phyloP scores from a whole-genome alignment of 2,329 filamentous ascomycete species.

The Macrophomina pseudophaseolina region DNA sequence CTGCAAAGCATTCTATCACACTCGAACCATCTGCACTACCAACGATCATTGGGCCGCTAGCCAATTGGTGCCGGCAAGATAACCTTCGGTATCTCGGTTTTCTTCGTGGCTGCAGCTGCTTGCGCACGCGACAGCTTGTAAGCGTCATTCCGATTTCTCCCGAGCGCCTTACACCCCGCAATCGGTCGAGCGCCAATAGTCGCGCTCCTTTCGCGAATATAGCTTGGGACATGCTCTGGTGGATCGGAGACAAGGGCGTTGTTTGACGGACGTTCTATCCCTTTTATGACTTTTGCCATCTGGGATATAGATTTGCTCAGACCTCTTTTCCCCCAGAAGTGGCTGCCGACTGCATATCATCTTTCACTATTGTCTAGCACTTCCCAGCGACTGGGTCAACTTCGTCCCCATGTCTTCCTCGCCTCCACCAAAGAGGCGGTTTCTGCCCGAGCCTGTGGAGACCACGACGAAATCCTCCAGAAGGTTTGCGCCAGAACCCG shows the following conservation, averaged over 20 bases:
- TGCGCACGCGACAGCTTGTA: slow-evolving; percentile 7
- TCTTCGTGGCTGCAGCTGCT: slow-evolving; percentile 18
- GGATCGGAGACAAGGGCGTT: slow-evolving; percentile 26
- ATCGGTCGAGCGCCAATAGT: slow-evolving; percentile 17
- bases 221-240: slow-evolving; percentile 26
- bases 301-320: slow-evolving; percentile 3
- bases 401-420: slow-evolving; percentile 38
- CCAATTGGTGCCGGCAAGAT: slow-evolving; percentile 5
- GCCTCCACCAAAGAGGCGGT: slow-evolving; percentile 39
- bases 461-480: slow-evolving; percentile 32
- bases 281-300: not conserved
- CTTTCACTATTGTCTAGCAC: not conserved
- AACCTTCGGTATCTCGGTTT: not conserved
- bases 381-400: not conserved
- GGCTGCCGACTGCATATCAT: slow-evolving; percentile 6
- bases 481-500: slow-evolving; percentile 44
- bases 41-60: not conserved
- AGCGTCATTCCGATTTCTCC: slow-evolving; percentile 23
- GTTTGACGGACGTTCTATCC: slow-evolving; percentile 5
- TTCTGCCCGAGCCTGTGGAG: slow-evolving; percentile 45
- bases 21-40: not conserved
- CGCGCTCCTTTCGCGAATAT: slow-evolving; percentile 20
- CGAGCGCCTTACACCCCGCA: slow-evolving; percentile 16
- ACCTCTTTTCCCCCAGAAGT: not conserved
- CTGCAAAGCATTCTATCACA: not conserved